Conservation (phyloP, 345 rosid species). For the Cardamine occulta region DNA sequence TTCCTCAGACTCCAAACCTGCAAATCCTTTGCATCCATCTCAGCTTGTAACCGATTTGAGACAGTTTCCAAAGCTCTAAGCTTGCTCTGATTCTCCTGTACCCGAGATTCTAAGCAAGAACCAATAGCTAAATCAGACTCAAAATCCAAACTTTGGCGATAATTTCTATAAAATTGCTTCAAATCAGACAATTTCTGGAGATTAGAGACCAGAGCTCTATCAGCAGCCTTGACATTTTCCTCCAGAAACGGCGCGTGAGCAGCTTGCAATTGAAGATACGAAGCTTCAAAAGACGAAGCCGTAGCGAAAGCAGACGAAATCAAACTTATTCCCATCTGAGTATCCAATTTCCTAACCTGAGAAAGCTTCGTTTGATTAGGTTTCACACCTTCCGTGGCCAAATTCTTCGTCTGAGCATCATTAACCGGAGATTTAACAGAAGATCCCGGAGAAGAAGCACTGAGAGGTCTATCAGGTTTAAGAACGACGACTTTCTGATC, state of each 20-base stretch:
- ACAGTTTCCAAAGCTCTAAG: constrained; percentile 71
- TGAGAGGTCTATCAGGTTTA: constrained; percentile 67
- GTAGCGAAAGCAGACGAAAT: constrained; percentile 79
- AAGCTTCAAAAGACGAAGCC: constrained; percentile 79
- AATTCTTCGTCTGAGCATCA: constrained; percentile 24
- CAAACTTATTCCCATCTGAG: constrained; percentile 55
- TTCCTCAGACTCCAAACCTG: constrained; percentile 62
- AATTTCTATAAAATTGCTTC: constrained; percentile 59
- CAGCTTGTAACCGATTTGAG: constrained; percentile 76
- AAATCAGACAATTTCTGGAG: constrained; percentile 73
- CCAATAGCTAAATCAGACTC: constrained; percentile 55
- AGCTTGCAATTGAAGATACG: constrained; percentile 81
- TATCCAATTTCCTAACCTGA: constrained; percentile 48
- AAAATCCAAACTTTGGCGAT: constrained; percentile 53
- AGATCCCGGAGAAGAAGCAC: constrained; percentile 35
- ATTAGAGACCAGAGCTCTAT: constrained; percentile 71
- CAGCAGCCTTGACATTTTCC: constrained; percentile 66
- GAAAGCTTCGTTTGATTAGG: constrained; percentile 33
- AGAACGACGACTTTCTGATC: constrained; percentile 93
- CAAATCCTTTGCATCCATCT: constrained; percentile 71
- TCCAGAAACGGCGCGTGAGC: constrained; percentile 82
- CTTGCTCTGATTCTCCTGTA: constrained; percentile 95
- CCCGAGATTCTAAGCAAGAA: constrained; percentile 86
- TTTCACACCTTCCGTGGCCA: background rate
- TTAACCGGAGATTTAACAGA: constrained; percentile 25